Percentiles rank a stretch among this genome's conserved stretches.
Conservation (phyloP, 257 asterid species). For the Lithospermum erythrorhizon region DNA sequence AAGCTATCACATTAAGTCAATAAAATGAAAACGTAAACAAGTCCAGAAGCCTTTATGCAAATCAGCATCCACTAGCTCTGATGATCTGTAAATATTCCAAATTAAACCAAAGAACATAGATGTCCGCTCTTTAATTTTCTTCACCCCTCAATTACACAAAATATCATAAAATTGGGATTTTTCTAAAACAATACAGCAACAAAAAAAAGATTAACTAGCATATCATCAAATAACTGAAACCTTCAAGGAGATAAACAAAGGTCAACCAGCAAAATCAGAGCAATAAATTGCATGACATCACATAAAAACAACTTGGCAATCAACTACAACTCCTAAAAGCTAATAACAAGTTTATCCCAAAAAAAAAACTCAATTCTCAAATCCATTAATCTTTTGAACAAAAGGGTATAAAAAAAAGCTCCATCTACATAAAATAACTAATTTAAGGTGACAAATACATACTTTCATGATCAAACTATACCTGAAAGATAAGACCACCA, state of each 20-base stretch:
- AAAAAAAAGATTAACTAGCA: too few species aligned
- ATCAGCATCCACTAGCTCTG: background rate
- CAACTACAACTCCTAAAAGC: background rate
- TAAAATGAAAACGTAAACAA: too few species aligned
- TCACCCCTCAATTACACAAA: background rate
- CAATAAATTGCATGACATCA: background rate
- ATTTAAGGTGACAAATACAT: too few species aligned
- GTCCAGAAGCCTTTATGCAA: too few species aligned
- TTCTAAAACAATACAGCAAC: too few species aligned
- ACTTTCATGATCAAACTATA: background rate
- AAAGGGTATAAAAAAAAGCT: too few species aligned
- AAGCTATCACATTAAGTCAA: background rate
- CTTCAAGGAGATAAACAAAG: too few species aligned
- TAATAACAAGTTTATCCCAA: background rate
- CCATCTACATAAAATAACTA: too few species aligned
- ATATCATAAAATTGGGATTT: background rate
- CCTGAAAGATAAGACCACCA: constrained; percentile 66
- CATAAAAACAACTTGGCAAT: background rate
- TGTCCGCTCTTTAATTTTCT: background rate
- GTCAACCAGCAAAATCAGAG: background rate
- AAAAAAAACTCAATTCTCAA: background rate
- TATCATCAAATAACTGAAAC: too few species aligned
- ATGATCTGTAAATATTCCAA: background rate
- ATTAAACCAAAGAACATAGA: background rate
- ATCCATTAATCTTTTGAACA: background rate